Evolutionary conservation across 1,284 basidiomycete species (phyloP).

Genomic region (Puccinia coronata): DNA sequence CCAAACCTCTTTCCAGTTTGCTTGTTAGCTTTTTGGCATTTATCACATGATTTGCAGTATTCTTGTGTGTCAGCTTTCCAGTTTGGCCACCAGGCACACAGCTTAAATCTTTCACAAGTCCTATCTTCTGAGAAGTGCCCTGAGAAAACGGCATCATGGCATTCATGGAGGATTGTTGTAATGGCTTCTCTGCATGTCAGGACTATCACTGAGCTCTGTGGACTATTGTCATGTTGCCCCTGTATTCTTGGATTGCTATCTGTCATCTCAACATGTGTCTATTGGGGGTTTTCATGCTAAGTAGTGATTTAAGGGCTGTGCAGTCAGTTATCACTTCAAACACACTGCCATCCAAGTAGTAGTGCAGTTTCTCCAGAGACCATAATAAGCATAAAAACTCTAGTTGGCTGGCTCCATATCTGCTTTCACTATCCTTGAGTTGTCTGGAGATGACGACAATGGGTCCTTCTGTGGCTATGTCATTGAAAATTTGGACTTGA

Average conservation of each 20-base stretch:
- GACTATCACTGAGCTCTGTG: no score
- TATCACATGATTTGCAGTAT: no score
- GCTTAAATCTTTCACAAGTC: no score
- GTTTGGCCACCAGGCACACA: no score
- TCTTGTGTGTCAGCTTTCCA: no score
- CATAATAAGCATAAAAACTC: conserved; percentile 7
- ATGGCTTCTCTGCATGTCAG: no score
- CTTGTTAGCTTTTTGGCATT: no score
- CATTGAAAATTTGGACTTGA: not conserved
- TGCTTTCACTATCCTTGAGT: conserved; percentile 13
- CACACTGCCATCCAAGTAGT: conserved; percentile 4
- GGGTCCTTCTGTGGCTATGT: not conserved
- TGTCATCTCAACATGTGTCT: conserved; percentile 23
- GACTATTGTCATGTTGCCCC: conserved; percentile 17
- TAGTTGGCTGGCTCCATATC: conserved; percentile 22
- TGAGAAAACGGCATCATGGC: no score
- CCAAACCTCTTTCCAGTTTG: no score
- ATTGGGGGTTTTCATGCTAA: conserved; percentile 18
- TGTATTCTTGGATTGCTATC: not conserved
- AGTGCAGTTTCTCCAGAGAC: conserved; percentile 17
- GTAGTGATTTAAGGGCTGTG: not conserved
- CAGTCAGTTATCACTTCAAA: conserved; percentile 29
- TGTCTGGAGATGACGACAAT: conserved; percentile 25
- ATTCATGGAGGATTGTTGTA: no score
- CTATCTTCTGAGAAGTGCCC: no score